Conservation (phyloP, 305 asterid genomes). For the Fraxinus ornus region DNA sequence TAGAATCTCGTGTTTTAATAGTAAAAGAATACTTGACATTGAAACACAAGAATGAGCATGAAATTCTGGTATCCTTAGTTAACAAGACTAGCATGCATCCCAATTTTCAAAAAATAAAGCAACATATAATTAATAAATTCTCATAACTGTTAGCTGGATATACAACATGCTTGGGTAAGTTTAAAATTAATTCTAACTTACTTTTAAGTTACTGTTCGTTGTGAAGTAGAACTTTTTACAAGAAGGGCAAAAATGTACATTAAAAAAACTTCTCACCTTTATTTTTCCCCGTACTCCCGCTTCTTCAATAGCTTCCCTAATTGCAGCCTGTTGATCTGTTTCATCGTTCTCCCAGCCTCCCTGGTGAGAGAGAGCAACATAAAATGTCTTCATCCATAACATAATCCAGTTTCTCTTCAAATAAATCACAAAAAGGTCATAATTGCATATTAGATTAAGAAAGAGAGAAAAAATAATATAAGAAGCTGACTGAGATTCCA, state of each 20-base stretch:
- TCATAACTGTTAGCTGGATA: neutral
- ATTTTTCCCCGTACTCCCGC: slow-evolving; percentile 72
- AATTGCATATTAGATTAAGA: neutral
- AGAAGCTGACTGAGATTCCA: neutral
- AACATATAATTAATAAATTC: neutral
- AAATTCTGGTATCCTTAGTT: neutral
- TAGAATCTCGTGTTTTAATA: neutral
- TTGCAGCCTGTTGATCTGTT: slow-evolving; percentile 65
- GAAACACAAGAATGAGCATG: neutral
- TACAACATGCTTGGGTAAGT: neutral
- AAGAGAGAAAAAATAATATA: neutral
- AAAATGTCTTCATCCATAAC: neutral
- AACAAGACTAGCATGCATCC: neutral
- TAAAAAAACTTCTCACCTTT: slow-evolving; percentile 37
- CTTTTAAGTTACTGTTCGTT: no score
- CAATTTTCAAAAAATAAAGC: neutral
- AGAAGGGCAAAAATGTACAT: neutral
- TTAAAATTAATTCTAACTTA: neutral
- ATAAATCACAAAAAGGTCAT: neutral
- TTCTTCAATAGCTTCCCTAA: slow-evolving; percentile 68
- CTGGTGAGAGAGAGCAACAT: slow-evolving; percentile 24
- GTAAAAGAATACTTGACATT: neutral
- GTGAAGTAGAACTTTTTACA: neutral
- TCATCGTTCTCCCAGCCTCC: slow-evolving; percentile 84
- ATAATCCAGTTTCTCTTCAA: neutral